These are phyloP conservation scores for Brachypodium distachyon DNA, from an alignment of 202 grass and related monocot genomes.

Conservation along the genomic window DNA sequence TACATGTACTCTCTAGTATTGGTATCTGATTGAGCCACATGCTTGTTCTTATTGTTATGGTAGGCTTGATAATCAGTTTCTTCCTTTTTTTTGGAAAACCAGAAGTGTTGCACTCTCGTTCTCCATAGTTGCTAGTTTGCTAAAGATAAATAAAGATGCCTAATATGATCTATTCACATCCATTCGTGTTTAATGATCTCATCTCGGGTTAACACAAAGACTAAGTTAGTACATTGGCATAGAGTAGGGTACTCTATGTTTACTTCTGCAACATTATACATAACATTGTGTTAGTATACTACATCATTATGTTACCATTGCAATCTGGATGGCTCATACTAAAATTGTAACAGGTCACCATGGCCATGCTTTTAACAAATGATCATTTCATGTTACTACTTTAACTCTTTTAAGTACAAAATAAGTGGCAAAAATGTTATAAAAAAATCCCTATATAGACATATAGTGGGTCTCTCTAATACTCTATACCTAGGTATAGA, in stretches of 20 bases:
- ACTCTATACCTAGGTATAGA: not conserved
- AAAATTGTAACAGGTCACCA: not conserved
- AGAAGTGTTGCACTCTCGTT: not conserved
- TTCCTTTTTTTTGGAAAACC: not conserved
- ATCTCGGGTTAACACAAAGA: not conserved
- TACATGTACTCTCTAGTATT: not conserved
- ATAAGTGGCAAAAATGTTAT: not conserved
- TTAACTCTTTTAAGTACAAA: not conserved
- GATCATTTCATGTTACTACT: not conserved
- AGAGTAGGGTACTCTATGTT: not conserved
- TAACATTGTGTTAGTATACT: not conserved
- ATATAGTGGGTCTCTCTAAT: not conserved
- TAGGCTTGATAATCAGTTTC: not conserved
- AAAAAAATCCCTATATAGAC: not conserved
- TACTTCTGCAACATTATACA: not conserved
- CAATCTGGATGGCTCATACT: not conserved
- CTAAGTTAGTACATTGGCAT: not conserved
- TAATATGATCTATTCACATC: not conserved
- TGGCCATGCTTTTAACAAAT: not conserved
- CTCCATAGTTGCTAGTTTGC: not conserved
- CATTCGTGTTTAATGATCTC: constrained; percentile 1
- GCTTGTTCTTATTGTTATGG: constrained; percentile 1
- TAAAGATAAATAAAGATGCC: not conserved
- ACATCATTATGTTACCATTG: not conserved
- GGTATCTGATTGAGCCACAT: not conserved